Base-by-base conservation (phyloP, 2,329 filamentous ascomycete species). In the Spiromastix sp. region DNA sequence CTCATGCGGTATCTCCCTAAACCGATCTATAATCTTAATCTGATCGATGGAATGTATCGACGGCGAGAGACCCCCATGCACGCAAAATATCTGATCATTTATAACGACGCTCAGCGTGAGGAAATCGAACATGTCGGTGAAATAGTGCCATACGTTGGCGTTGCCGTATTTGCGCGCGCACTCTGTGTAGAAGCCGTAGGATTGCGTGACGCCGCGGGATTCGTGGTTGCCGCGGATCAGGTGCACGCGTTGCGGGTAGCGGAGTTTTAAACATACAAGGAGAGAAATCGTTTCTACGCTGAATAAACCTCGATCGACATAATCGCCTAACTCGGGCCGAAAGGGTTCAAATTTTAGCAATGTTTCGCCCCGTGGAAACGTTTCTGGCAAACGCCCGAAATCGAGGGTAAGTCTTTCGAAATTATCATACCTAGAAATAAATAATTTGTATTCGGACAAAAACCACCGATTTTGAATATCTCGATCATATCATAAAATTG, bases 41-140 rank as follows among this genome's bases (percentile, higher is more conserved):
- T 98, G 91, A 59, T 98, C 91, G 56, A 98, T 95, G 29, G 85
- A 93, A 63, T 98, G 91, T 56, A 98, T 96, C 19, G 82, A 87
- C 1, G 84, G 84, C 1, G 82, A 87, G 13, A 91, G 72, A 15
- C 84, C 91, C 57, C 91, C 91, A 59, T 98, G 91, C 5, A 98
- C 91, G 60, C 91, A 98, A 60, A 98, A 98, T 47, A 98, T 98
- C 60, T 96, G 85, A 60, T 98, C 83, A 59, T 96, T 93, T 57
- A 98, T 98, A 44, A 98, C 89, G 42, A 96, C 93, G 50, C 85
- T 93, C 38, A 98, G 69, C 5, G 89, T 96, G 44, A 98, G 71
- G 60, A 93, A 98, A 64, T 98, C 91, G 63, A 98, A 98, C 87
- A 98, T 96, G 65, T 98, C 91, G 46, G 91, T 98, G 57, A 98